These are phyloP conservation scores for Boletellus sp. DNA, from an alignment of 768 basidiomycete species.

Conservation along the genomic window DNA sequence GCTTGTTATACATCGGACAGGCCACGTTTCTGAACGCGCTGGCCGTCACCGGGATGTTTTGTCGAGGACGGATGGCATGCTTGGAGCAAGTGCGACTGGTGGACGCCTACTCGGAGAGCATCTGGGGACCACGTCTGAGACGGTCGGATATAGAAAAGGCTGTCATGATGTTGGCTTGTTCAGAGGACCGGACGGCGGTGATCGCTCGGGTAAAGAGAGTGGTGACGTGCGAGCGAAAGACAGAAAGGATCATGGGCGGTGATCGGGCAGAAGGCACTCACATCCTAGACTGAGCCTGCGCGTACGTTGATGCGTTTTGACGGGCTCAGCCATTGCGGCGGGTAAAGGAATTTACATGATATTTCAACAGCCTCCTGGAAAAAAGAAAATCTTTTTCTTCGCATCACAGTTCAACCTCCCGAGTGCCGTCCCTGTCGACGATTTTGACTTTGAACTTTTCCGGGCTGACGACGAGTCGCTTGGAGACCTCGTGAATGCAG, in stretches of 20 bases:
- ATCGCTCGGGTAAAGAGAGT: slow-evolving; percentile 37
- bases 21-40: slow-evolving; percentile 43
- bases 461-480: slow-evolving; percentile 75
- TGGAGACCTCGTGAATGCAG: slow-evolving; percentile 85
- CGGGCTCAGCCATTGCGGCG: too few species aligned
- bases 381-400: background rate
- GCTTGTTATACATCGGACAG: slow-evolving; percentile 47
- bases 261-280: slow-evolving; percentile 39
- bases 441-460: slow-evolving; percentile 86
- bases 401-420: slow-evolving; percentile 77
- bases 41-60: slow-evolving; percentile 38
- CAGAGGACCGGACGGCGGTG: slow-evolving; percentile 12
- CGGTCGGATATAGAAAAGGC: slow-evolving; percentile 46
- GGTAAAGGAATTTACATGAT: slow-evolving; percentile 2
- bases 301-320: too few species aligned
- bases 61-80: slow-evolving; percentile 16
- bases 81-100: slow-evolving; percentile 42
- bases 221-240: slow-evolving; percentile 48
- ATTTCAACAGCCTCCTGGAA: too few species aligned
- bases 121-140: slow-evolving; percentile 55
- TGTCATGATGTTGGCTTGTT: slow-evolving; percentile 4
- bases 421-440: slow-evolving; percentile 87
- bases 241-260: slow-evolving; percentile 52
- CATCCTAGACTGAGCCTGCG: slow-evolving; percentile 17
- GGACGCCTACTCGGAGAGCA: slow-evolving; percentile 54